Evolutionary conservation across 495 filamentous ascomycete species (phyloP).

Genomic region (Penicillium daleae): DNA sequence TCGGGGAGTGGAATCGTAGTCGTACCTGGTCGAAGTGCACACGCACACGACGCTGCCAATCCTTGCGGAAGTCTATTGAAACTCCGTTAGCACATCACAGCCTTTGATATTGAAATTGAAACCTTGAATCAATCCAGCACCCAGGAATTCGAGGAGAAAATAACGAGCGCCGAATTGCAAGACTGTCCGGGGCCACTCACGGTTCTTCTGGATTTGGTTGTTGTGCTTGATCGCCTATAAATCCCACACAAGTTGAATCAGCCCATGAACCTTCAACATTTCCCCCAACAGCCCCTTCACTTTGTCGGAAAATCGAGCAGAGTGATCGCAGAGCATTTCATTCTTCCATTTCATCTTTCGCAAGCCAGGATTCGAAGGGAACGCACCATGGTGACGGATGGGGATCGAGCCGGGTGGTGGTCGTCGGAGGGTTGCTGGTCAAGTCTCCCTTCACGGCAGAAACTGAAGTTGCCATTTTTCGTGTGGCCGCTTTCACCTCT

Average conservation of each 20-base stretch:
- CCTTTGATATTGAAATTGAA: constrained; percentile 25
- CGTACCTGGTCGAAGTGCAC: constrained; percentile 99
- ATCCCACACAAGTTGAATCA: constrained; percentile 39
- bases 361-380: constrained; percentile 24
- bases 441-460: constrained; percentile 48
- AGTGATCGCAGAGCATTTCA: constrained; percentile 9
- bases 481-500: constrained; percentile 48
- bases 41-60: constrained; percentile 98
- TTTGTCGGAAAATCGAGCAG: constrained; percentile 12
- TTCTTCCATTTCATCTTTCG: constrained; percentile 19
- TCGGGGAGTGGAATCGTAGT: constrained; percentile 22
- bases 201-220: constrained; percentile 97
- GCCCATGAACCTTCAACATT: constrained; percentile 25
- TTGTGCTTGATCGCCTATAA: constrained; percentile 98
- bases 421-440: constrained; percentile 58
- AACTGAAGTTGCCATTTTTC: constrained; percentile 46
- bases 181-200: constrained; percentile 57
- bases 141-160: not conserved
- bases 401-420: constrained; percentile 60
- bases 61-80: constrained; percentile 94
- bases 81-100: constrained; percentile 36
- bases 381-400: constrained; percentile 69
- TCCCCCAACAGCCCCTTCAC: not conserved
- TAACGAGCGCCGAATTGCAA: constrained; percentile 3
- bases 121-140: not conserved